A percentile compares a stretch with the other conserved stretches of the same genome.
Conservation (phyloP, 2,329 filamentous ascomycete genomes). For the Penicillium digitatum region DNA sequence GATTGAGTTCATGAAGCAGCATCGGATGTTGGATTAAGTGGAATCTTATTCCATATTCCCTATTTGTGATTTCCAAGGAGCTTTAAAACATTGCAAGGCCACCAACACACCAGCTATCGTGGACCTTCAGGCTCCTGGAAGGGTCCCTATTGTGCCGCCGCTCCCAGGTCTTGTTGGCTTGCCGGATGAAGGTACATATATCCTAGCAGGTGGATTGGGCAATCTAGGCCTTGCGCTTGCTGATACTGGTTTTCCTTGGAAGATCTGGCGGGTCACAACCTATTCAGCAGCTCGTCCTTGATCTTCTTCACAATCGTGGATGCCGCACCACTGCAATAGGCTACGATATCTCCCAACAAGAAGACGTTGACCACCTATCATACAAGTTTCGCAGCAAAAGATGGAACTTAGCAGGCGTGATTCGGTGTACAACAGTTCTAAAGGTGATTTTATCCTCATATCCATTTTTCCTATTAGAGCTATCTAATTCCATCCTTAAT, state of each 20-base stretch:
- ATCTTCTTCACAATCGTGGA: constrained; percentile 11
- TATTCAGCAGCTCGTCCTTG: constrained; percentile 12
- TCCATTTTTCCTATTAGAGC: background rate
- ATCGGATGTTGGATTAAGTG: constrained; percentile 11
- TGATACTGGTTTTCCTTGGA: constrained; percentile 22
- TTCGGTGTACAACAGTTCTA: constrained; percentile 22
- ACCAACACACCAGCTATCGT: constrained; percentile 8
- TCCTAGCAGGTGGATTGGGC: constrained; percentile 24
- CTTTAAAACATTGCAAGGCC: constrained; percentile 12
- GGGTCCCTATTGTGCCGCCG: constrained; percentile 14
- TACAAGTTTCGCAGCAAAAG: constrained; percentile 10
- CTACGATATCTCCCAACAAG: constrained; percentile 17
- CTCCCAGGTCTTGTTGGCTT: constrained; percentile 8
- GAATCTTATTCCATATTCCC: constrained; percentile 12
- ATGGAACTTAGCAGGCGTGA: constrained; percentile 16
- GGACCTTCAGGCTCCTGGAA: constrained; percentile 14
- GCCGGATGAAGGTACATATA: constrained; percentile 14
- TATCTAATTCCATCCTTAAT: background rate
- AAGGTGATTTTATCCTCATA: constrained; percentile 4
- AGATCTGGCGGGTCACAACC: constrained; percentile 15
- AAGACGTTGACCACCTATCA: constrained; percentile 14
- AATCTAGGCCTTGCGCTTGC: constrained; percentile 22
- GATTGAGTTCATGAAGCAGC: constrained; percentile 15
- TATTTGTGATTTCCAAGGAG: constrained; percentile 6
- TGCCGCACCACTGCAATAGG: constrained; percentile 13